Evolutionary conservation across 805 yeast genomes (phyloP).

Genomic region (Candida dendrica): DNA sequence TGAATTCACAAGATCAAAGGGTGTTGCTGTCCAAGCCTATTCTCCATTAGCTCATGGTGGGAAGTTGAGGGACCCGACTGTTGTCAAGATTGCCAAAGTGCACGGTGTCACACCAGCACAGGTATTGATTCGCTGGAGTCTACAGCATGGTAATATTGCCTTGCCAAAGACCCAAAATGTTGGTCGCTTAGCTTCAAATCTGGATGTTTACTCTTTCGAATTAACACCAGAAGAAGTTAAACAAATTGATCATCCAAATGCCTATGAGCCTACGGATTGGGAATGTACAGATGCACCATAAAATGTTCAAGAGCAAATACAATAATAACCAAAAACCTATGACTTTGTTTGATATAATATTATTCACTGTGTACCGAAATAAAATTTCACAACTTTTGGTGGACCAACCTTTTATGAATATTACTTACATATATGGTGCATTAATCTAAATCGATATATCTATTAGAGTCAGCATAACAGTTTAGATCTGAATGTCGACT

Average conservation of each 20-base stretch:
- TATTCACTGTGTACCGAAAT: too few relatives aligned
- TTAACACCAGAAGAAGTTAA: slow-evolving; percentile 34
- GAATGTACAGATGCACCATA: slow-evolving; percentile 24
- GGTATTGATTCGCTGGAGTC: slow-evolving; percentile 51
- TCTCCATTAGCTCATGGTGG: slow-evolving; percentile 56
- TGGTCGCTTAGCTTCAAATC: slow-evolving; percentile 33
- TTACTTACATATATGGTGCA: too few relatives aligned
- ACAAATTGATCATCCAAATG: slow-evolving; percentile 41
- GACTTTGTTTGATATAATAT: too few relatives aligned
- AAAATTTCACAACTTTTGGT: too few relatives aligned
- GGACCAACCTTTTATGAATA: too few relatives aligned
- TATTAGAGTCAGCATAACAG: too few relatives aligned
- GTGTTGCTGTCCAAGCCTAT: slow-evolving; percentile 52
- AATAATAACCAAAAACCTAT: too few relatives aligned
- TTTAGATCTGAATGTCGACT: too few relatives aligned
- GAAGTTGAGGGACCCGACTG: slow-evolving; percentile 36
- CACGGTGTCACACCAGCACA: slow-evolving; percentile 40
- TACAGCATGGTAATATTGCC: slow-evolving; percentile 49
- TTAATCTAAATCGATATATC: too few relatives aligned
- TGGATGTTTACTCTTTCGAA: slow-evolving; percentile 35
- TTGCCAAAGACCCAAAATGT: slow-evolving; percentile 39
- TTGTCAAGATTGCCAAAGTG: slow-evolving; percentile 33
- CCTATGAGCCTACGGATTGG: slow-evolving; percentile 73
- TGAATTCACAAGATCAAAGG: slow-evolving; percentile 35
- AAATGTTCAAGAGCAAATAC: neutral